These are phyloP conservation scores for Eucalyptus curtisii DNA, from an alignment of 345 rosid species.

Conservation along the genomic window DNA sequence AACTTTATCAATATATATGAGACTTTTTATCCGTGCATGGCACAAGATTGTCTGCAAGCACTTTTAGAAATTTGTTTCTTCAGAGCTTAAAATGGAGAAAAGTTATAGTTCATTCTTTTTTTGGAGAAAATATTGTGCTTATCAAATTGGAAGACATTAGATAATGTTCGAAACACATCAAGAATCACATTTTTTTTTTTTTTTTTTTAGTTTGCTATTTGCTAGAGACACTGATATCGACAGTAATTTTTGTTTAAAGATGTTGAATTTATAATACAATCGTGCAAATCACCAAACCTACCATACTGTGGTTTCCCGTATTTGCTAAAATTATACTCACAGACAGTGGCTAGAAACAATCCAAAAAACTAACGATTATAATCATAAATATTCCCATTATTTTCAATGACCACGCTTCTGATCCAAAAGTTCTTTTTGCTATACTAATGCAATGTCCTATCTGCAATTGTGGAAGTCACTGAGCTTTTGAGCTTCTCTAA, in stretches of 20 bases:
- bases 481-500: neutral
- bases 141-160: neutral
- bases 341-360: neutral
- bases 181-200: too few species aligned
- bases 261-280: neutral
- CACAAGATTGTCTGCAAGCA: neutral
- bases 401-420: neutral
- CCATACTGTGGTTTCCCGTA: neutral
- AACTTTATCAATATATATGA: too few species aligned
- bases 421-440: neutral
- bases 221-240: neutral
- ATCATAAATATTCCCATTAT: neutral
- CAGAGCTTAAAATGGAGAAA: neutral
- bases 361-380: neutral
- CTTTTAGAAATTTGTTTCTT: neutral
- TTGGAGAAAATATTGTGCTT: neutral
- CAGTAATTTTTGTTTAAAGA: neutral
- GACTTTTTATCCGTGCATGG: neutral
- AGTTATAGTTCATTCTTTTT: neutral
- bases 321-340: neutral
- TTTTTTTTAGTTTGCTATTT: neutral
- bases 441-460: neutral
- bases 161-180: accelerated
- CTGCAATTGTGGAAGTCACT: neutral
- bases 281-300: neutral